A percentile compares a stretch with the other conserved stretches of the same genome.
phyloP scores from a whole-genome alignment of 345 rosid genomes.

The Syzygium oleosum region DNA sequence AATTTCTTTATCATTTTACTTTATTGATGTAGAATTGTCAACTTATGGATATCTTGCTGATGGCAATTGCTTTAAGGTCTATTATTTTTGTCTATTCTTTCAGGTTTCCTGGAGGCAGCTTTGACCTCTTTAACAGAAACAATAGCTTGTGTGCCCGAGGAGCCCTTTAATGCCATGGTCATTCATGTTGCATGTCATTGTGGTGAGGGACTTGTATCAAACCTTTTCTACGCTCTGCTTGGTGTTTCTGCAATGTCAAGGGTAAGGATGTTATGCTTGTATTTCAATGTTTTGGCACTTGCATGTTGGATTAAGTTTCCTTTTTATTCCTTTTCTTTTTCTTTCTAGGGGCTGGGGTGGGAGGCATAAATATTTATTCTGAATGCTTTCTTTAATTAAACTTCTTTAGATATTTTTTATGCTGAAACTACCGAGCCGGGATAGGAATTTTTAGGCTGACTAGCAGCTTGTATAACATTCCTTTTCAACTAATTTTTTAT shows the following conservation, averaged over 20 bases:
- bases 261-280: constrained; percentile 30
- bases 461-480: neutral
- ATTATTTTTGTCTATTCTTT: neutral
- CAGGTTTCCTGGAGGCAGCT: constrained; percentile 83
- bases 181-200: constrained; percentile 71
- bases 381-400: neutral
- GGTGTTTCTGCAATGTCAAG: constrained; percentile 98
- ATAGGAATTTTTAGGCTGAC: neutral
- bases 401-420: neutral
- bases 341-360: neutral
- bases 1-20: neutral
- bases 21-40: neutral
- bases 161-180: constrained; percentile 52
- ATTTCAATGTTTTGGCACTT: neutral
- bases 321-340: neutral
- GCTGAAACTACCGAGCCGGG: neutral
- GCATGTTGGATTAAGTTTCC: neutral
- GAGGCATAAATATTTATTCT: neutral
- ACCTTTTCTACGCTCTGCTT: constrained; percentile 82
- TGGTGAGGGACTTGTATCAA: constrained; percentile 92
- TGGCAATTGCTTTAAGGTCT: neutral
- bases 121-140: constrained; percentile 52
- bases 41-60: neutral
- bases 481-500: neutral
- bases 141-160: constrained; percentile 43